Conservation (phyloP, 495 filamentous ascomycete genomes). For the Penicillium paxilli region DNA sequence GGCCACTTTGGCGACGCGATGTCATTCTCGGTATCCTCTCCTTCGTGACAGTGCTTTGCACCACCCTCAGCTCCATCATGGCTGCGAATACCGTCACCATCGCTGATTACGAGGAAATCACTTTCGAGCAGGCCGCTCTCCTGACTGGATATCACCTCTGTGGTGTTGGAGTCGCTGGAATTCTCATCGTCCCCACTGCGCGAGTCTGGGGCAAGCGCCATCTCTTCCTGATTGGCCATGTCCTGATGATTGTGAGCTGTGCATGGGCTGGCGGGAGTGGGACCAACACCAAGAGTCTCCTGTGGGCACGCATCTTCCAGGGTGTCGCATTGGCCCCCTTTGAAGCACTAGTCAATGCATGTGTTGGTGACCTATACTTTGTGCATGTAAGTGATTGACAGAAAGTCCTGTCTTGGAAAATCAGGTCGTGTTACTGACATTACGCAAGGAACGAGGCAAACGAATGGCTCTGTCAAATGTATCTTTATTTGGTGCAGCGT, state of each 20-base stretch:
- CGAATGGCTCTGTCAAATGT: conserved; percentile 91
- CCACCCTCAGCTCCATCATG: conserved; percentile 77
- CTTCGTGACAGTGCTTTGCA: conserved; percentile 75
- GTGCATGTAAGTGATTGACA: conserved; percentile 63
- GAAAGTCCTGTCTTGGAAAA: not conserved
- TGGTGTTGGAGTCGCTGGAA: conserved; percentile 76
- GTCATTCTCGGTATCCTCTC: conserved; percentile 76
- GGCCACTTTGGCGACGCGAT: conserved; percentile 87
- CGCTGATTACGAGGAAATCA: conserved; percentile 54
- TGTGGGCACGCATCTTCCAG: conserved; percentile 77
- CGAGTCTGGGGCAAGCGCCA: conserved; percentile 92
- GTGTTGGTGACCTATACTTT: conserved; percentile 74
- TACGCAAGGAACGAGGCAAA: conserved; percentile 69
- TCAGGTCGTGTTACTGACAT: not conserved
- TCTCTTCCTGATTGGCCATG: conserved; percentile 75
- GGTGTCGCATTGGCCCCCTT: conserved; percentile 75
- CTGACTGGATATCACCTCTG: conserved; percentile 87
- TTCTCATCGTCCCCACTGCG: conserved; percentile 84
- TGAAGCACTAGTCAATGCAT: conserved; percentile 74
- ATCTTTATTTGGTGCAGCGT: conserved; percentile 86
- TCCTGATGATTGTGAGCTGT: conserved; percentile 69
- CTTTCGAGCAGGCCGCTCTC: conserved; percentile 72
- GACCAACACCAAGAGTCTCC: conserved; percentile 63
- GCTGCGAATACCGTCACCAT: conserved; percentile 82
- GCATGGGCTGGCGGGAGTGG: conserved; percentile 77